These are phyloP conservation scores for Psilocybe cubensis DNA, from an alignment of 768 basidiomycete species.

Conservation along the genomic window DNA sequence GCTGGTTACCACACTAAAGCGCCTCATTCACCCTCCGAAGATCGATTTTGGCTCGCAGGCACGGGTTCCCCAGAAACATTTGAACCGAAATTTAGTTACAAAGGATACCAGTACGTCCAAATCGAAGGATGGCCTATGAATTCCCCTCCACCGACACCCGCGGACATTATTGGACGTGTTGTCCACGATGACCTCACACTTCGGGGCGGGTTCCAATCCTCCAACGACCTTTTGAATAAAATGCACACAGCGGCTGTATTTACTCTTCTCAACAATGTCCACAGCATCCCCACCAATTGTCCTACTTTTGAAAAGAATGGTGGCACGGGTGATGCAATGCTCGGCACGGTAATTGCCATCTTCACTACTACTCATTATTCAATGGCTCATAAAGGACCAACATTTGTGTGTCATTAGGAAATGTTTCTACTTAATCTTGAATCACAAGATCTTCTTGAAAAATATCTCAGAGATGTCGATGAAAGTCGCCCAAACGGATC, in stretches of 20 bases:
- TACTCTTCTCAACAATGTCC: slow-evolving; percentile 11
- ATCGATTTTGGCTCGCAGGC: slow-evolving; percentile 13
- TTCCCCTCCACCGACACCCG: slow-evolving; percentile 2
- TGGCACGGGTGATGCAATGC: slow-evolving; percentile 33
- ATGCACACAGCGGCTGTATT: slow-evolving; percentile 7
- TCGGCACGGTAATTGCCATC: slow-evolving; percentile 29
- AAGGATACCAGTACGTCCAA: slow-evolving; percentile 13
- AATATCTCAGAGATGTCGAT: slow-evolving; percentile 29
- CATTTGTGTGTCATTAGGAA: slow-evolving; percentile 21
- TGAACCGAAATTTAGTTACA: slow-evolving; percentile 15
- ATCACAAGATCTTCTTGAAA: slow-evolving; percentile 27
- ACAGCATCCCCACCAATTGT: slow-evolving; percentile 22
- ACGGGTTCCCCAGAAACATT: slow-evolving; percentile 10
- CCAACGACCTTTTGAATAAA: slow-evolving; percentile 7
- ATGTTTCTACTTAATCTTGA: slow-evolving; percentile 32
- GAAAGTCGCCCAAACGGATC: slow-evolving; percentile 26
- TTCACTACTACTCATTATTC: too few relatives aligned
- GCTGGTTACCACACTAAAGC: too few relatives aligned
- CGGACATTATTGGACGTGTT: slow-evolving; percentile 6
- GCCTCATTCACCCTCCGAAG: not conserved
- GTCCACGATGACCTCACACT: slow-evolving; percentile 10
- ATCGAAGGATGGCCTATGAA: slow-evolving; percentile 11
- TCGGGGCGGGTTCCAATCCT: slow-evolving; percentile 7
- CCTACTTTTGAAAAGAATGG: slow-evolving; percentile 36
- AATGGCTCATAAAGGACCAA: not conserved